A percentile compares a stretch with the other conserved stretches of the same genome.
Conservation (phyloP, 208 protist genomes). For the Herpetomonas tarakana region DNA sequence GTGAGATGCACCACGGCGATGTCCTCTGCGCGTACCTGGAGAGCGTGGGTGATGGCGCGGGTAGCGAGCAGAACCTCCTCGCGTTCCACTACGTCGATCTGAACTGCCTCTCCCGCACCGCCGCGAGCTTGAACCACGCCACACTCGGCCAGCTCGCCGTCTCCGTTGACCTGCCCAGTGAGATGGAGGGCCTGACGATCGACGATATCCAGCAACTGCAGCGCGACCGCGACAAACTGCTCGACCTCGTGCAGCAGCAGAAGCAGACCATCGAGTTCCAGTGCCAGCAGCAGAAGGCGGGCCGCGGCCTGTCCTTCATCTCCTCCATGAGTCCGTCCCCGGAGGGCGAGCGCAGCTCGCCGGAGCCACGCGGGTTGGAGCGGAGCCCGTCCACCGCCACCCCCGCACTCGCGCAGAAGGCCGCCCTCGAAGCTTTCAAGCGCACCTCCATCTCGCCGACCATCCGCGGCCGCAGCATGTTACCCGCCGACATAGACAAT, state of each 20-base stretch:
- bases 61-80: conserved; percentile 38
- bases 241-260: conserved; percentile 56
- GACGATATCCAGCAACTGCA: conserved; percentile 57
- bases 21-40: conserved; percentile 60
- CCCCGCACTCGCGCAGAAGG: conserved; percentile 5
- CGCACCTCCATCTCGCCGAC: conserved; percentile 34
- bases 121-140: conserved; percentile 12
- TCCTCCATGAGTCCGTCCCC: not conserved
- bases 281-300: conserved; percentile 24
- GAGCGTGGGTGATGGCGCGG: conserved; percentile 3
- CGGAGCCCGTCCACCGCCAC: conserved; percentile 11
- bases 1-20: conserved; percentile 62
- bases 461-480: conserved; percentile 21
- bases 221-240: conserved; percentile 56
- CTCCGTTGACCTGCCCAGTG: conserved; percentile 31
- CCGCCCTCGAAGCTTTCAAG: conserved; percentile 29
- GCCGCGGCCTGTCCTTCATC: conserved; percentile 16
- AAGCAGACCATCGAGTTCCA: conserved; percentile 52
- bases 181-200: conserved; percentile 23
- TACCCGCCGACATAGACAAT: conserved; percentile 34
- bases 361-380: not conserved
- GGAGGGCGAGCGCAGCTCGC: not conserved
- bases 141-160: conserved; percentile 48
- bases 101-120: conserved; percentile 44
- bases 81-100: conserved; percentile 74